These are phyloP conservation scores for Huiozyma naganishii DNA, from an alignment of 805 yeast species.

Conservation along the genomic window DNA sequence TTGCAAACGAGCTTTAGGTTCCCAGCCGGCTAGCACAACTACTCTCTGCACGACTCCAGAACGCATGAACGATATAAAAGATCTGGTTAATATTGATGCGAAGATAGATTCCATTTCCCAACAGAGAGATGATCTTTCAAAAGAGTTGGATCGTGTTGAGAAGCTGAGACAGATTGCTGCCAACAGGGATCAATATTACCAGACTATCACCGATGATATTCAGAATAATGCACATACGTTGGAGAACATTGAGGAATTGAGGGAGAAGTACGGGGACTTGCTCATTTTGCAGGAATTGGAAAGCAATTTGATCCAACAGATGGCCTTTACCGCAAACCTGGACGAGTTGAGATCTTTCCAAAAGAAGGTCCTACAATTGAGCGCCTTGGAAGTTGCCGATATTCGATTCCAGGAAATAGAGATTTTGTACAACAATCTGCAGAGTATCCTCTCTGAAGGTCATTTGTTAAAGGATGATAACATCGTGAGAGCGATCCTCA, in stretches of 20 bases:
- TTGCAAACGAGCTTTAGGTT: too few relatives aligned
- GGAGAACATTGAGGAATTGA: constrained; percentile 9
- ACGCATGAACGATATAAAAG: constrained; percentile 14
- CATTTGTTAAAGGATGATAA: constrained; percentile 1
- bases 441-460: constrained; percentile 1
- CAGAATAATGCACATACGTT: constrained; percentile 6
- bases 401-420: constrained; percentile 1
- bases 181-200: constrained; percentile 1
- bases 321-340: constrained; percentile 2
- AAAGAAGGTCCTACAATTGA: neutral
- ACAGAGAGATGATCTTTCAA: constrained; percentile 16
- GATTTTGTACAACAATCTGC: constrained; percentile 4
- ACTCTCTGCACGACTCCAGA: too few relatives aligned
- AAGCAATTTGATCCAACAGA: constrained; percentile 5
- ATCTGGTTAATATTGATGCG: constrained; percentile 17
- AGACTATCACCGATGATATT: constrained; percentile 15
- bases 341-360: constrained; percentile 1
- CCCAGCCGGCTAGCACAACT: too few relatives aligned
- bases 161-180: constrained; percentile 3
- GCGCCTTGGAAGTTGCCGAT: neutral
- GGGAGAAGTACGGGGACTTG: constrained; percentile 18
- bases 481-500: neutral
- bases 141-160: constrained; percentile 8
- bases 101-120: constrained; percentile 18
- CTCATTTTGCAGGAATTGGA: constrained; percentile 11